These are phyloP conservation scores for Capronia epimyces DNA, from an alignment of 2,329 filamentous ascomycete genomes.

Conservation along the genomic window DNA sequence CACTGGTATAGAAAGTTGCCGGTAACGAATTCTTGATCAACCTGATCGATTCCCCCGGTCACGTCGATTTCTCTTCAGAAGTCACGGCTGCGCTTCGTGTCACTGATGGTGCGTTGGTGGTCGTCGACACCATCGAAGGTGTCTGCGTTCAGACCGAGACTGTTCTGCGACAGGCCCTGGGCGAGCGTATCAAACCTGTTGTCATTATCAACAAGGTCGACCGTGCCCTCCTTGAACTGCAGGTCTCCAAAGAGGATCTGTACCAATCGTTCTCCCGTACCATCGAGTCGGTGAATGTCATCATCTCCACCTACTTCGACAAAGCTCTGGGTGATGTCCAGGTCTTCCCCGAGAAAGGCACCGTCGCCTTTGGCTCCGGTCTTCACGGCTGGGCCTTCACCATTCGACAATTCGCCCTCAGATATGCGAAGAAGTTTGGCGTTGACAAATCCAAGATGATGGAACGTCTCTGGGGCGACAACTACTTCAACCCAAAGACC, in stretches of 20 bases:
- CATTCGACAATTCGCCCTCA: constrained; percentile 89
- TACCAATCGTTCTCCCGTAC: constrained; percentile 99
- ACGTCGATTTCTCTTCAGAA: constrained; percentile 99
- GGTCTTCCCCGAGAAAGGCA: constrained; percentile 96
- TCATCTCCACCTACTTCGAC: constrained; percentile 98
- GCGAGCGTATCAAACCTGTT: constrained; percentile 99
- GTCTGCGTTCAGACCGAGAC: constrained; percentile 99
- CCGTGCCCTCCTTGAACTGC: constrained; percentile 96
- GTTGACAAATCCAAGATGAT: constrained; percentile 99
- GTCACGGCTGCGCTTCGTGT: constrained; percentile 99
- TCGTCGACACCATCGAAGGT: constrained; percentile 99
- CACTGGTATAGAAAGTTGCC: constrained; percentile 61
- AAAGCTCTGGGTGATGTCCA: constrained; percentile 95
- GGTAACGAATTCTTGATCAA: constrained; percentile 99
- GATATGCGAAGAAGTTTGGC: constrained; percentile 99
- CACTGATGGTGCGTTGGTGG: constrained; percentile 98
- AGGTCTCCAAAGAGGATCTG: constrained; percentile 97
- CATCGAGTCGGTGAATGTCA: constrained; percentile 99
- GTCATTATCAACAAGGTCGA: constrained; percentile 99
- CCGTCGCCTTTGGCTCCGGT: constrained; percentile 98
- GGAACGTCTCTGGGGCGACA: constrained; percentile 99
- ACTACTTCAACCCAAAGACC: constrained; percentile 99
- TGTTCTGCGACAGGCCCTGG: constrained; percentile 95
- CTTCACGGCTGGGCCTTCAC: constrained; percentile 99
- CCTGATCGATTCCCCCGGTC: constrained; percentile 98